These are phyloP conservation scores for Gyromitra esculenta DNA, from an alignment of 2,329 filamentous ascomycete species.

Conservation along the genomic window DNA sequence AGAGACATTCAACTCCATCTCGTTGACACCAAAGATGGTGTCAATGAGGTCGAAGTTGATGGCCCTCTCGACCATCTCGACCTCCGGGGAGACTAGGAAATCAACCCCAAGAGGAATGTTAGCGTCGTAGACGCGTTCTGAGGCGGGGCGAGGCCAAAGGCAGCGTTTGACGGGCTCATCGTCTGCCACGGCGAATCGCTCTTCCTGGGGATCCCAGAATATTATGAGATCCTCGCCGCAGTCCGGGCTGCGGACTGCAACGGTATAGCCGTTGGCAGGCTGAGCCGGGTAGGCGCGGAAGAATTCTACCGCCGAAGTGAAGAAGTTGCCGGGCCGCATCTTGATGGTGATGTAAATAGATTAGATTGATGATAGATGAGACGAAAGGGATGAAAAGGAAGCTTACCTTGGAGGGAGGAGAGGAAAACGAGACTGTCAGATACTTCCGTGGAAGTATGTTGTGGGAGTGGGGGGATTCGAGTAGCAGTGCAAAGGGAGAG, in stretches of 20 bases:
- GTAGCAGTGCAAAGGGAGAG: too few species aligned
- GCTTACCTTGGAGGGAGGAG: too few species aligned
- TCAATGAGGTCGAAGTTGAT: background rate
- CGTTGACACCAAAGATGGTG: background rate
- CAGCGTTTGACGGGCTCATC: background rate
- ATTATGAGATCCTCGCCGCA: background rate
- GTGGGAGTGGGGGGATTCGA: too few species aligned
- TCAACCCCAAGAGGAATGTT: background rate
- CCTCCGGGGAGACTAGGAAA: background rate
- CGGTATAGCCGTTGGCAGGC: background rate
- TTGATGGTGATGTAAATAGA: background rate
- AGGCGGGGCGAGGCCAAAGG: background rate
- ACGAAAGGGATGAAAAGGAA: too few species aligned
- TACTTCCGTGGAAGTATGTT: too few species aligned
- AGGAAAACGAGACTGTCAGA: too few species aligned
- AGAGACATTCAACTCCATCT: background rate
- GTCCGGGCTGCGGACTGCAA: background rate
- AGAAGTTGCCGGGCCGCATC: background rate
- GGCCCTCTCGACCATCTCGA: background rate
- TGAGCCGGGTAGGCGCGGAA: background rate
- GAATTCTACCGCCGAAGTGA: background rate
- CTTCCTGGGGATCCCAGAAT: background rate
- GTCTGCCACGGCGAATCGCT: background rate
- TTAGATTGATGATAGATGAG: background rate
- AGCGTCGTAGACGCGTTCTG: background rate